These are phyloP conservation scores for Scheffersomyces ergatensis DNA, from an alignment of 805 yeast genomes.

Conservation along the genomic window DNA sequence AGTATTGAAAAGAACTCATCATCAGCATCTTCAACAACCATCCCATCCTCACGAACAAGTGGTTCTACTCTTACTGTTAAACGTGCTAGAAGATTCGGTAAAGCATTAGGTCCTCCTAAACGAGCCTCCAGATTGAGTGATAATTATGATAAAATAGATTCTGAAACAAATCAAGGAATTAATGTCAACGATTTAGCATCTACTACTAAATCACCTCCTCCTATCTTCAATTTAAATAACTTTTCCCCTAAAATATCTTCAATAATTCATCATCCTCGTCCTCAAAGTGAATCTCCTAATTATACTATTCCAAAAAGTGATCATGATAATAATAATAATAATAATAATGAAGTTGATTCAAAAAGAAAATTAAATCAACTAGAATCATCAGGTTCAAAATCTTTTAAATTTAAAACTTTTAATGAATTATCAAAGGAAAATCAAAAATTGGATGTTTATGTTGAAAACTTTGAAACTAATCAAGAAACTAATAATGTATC, in stretches of 20 bases:
- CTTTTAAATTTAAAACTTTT: too few relatives aligned
- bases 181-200: background rate
- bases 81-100: constrained; percentile 35
- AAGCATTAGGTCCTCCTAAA: constrained; percentile 49
- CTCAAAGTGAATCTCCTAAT: too few relatives aligned
- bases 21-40: background rate
- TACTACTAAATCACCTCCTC: background rate
- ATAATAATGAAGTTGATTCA: too few relatives aligned
- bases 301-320: too few relatives aligned
- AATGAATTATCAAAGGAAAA: too few relatives aligned
- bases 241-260: constrained; percentile 1
- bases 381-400: too few relatives aligned
- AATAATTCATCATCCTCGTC: background rate
- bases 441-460: too few relatives aligned
- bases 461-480: too few relatives aligned
- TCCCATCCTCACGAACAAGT: background rate
- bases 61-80: constrained; percentile 6
- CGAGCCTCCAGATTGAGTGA: constrained; percentile 30
- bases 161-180: background rate
- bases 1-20: background rate
- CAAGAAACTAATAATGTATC: too few relatives aligned
- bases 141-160: background rate
- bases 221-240: background rate
- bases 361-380: too few relatives aligned
- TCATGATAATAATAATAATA: too few relatives aligned